Conservation (phyloP, 208 protist genomes). For the Vickermania ingenoplastis region DNA sequence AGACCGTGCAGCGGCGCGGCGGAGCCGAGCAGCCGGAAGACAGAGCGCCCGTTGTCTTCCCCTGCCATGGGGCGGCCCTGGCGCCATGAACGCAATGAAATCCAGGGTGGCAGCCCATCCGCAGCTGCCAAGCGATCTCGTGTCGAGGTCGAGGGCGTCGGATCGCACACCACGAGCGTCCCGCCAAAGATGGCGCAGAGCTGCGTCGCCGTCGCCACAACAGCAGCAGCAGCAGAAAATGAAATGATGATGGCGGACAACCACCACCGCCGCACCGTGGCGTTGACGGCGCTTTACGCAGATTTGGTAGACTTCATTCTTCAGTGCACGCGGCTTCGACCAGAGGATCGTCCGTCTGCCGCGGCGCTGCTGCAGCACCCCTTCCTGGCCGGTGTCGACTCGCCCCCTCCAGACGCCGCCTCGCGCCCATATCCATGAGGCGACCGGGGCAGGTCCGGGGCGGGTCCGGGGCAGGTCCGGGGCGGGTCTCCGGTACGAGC, state of each 20-base stretch:
- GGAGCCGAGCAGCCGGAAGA: not conserved
- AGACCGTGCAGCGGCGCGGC: too few species aligned
- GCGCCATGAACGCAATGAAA: too few species aligned
- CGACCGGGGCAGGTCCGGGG: too few species aligned
- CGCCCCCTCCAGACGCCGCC: too few species aligned
- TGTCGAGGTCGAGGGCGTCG: not conserved
- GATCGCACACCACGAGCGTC: not conserved
- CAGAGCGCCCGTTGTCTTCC: not conserved
- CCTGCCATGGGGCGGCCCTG: too few species aligned
- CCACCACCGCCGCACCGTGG: not conserved
- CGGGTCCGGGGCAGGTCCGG: too few species aligned
- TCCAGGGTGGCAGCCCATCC: too few species aligned
- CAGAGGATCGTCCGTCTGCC: constrained; percentile 47
- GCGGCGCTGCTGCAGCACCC: constrained; percentile 59
- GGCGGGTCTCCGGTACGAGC: too few species aligned
- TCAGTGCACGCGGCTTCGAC: constrained; percentile 40
- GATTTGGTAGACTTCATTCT: constrained; percentile 43
- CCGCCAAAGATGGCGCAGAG: too few species aligned
- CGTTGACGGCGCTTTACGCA: constrained; percentile 30
- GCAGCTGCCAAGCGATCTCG: not conserved
- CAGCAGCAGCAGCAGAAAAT: not conserved
- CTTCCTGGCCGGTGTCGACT: constrained; percentile 22
- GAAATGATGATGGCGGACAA: not conserved
- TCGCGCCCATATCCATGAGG: too few species aligned
- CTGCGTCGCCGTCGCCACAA: not conserved